Evolutionary conservation across 768 basidiomycete genomes (phyloP).

Genomic region (Suillus lakei): DNA sequence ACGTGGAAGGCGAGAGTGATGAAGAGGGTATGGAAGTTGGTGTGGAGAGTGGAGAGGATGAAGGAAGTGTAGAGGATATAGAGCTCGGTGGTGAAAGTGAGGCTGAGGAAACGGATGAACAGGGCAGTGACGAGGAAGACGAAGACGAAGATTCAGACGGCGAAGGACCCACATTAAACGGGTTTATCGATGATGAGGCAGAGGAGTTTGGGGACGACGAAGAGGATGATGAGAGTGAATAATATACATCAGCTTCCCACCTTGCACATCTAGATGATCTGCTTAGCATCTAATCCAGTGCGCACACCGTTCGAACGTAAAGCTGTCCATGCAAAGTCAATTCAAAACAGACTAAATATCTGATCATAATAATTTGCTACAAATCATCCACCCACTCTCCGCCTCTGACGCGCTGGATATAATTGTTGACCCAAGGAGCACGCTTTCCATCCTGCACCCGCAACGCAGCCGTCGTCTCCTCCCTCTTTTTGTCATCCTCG

Average conservation of each 20-base stretch:
- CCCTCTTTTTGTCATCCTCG: conserved; percentile 34
- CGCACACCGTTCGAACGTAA: not conserved
- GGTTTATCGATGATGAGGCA: conserved; percentile 67
- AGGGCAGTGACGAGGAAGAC: conserved; percentile 44
- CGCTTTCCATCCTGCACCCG: conserved; percentile 54
- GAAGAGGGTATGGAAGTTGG: conserved; percentile 60
- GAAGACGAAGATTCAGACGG: conserved; percentile 47
- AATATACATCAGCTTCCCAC: conserved; percentile 1
- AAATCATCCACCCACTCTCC: conserved; percentile 76
- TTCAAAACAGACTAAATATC: conserved; percentile 1
- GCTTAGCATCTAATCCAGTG: conserved; percentile 1
- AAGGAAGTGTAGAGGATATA: conserved; percentile 79
- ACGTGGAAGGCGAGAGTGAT: conserved; percentile 84
- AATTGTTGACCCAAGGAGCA: conserved; percentile 65
- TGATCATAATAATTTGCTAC: conserved; percentile 34
- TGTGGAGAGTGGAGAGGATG: conserved; percentile 66
- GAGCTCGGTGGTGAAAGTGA: conserved; percentile 72
- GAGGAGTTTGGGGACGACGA: conserved; percentile 57
- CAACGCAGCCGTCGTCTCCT: conserved; percentile 45
- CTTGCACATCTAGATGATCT: not conserved
- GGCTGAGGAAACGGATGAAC: conserved; percentile 52
- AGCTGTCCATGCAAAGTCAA: conserved; percentile 4
- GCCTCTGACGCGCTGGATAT: conserved; percentile 64
- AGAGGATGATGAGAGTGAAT: conserved; percentile 59
- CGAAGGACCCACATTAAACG: conserved; percentile 46